A percentile compares a stretch with the other conserved stretches of the same genome.
Conservation (phyloP, 176 grass and related monocot genomes). For the Oryza glaberrima region DNA sequence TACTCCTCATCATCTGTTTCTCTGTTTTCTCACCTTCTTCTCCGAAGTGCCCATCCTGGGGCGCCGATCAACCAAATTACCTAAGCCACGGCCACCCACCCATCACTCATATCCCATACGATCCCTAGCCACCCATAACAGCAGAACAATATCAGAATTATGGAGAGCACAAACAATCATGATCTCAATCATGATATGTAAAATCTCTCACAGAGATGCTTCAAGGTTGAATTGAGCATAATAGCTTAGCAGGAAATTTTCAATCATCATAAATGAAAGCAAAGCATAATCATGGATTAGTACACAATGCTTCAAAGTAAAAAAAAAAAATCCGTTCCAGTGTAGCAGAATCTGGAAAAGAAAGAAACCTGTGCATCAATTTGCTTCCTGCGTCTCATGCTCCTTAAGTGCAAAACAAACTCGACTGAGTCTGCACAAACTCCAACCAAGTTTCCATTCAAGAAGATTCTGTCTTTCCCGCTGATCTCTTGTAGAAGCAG, state of each 20-base stretch:
- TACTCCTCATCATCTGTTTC: too few relatives aligned
- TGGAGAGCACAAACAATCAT: neutral
- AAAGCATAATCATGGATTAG: neutral
- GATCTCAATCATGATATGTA: neutral
- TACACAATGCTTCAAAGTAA: neutral
- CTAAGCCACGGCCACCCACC: too few relatives aligned
- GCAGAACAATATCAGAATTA: neutral
- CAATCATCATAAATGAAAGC: neutral
- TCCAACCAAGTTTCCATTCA: slow-evolving; percentile 80
- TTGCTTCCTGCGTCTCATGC: slow-evolving; percentile 52
- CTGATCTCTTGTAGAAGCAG: slow-evolving; percentile 43
- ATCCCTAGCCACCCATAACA: too few relatives aligned
- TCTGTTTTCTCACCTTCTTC: too few relatives aligned
- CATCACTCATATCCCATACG: too few relatives aligned
- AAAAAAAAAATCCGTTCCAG: neutral
- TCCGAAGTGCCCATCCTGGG: too few relatives aligned
- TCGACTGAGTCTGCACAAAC: slow-evolving; percentile 47
- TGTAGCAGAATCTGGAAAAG: slow-evolving; percentile 11
- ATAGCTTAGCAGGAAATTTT: neutral
- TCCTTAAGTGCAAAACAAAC: slow-evolving; percentile 56
- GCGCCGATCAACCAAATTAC: too few relatives aligned
- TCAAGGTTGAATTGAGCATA: neutral
- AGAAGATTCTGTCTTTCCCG: slow-evolving; percentile 61
- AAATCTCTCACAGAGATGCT: slow-evolving; percentile 2
- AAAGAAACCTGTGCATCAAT: slow-evolving; percentile 61